A percentile compares a stretch with the other conserved stretches of the same genome.
These are phyloP conservation scores for Breynia disticha DNA, from an alignment of 441 rosid species.

Conservation along the genomic window DNA sequence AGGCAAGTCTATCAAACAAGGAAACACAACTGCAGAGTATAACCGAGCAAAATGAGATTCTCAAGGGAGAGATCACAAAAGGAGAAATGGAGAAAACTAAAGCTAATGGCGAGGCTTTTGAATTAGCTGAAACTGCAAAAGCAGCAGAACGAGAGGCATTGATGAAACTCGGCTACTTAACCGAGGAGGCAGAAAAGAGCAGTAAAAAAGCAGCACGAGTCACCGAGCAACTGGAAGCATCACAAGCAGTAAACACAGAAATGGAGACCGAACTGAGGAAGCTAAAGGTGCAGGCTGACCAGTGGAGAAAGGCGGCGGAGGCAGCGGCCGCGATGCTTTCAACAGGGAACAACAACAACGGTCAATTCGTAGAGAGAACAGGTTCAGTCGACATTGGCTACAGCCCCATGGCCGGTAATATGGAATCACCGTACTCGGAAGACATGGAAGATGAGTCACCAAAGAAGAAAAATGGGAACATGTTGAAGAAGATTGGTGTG, in stretches of 20 bases:
- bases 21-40: conserved; percentile 39
- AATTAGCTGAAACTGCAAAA: conserved; percentile 35
- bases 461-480: conserved; percentile 82
- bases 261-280: conserved; percentile 78
- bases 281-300: conserved; percentile 89
- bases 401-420: conserved; percentile 27
- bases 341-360: conserved; percentile 47
- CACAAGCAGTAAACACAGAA: conserved; percentile 59
- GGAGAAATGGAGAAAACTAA: conserved; percentile 37
- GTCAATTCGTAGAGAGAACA: conserved; percentile 51
- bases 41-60: conserved; percentile 44
- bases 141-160: conserved; percentile 55
- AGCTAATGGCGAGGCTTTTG: conserved; percentile 30
- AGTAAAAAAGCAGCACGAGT: conserved; percentile 50
- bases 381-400: conserved; percentile 44
- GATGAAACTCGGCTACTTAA: conserved; percentile 42
- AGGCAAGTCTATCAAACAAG: conserved; percentile 39
- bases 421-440: conserved; percentile 54
- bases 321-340: conserved; percentile 85
- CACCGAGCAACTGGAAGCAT: conserved; percentile 67
- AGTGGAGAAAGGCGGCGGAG: conserved; percentile 99
- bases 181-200: conserved; percentile 70
- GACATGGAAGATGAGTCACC: conserved; percentile 75
- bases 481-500: conserved; percentile 86
- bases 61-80: conserved; percentile 40